Conservation (phyloP, 371 early-diverging fungal species). For the Mortierella sp. region DNA sequence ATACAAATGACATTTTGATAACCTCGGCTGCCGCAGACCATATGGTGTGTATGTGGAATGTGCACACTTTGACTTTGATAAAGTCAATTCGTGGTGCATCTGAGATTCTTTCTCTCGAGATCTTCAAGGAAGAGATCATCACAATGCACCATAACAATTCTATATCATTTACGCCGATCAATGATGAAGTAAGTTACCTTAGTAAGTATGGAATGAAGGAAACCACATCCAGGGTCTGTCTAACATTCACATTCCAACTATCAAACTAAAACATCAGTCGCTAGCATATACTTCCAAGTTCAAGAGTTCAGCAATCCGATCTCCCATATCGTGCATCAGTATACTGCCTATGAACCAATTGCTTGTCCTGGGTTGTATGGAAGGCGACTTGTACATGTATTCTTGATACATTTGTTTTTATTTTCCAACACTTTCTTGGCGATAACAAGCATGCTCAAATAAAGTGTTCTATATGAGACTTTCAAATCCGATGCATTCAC, state of each 20-base stretch:
- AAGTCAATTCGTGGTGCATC: constrained; percentile 69
- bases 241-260: neutral
- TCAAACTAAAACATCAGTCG: constrained; percentile 56
- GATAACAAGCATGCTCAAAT: neutral
- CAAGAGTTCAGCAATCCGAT: constrained; percentile 72
- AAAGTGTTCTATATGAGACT: neutral
- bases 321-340: constrained; percentile 70
- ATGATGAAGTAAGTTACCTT: constrained; percentile 68
- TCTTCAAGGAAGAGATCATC: constrained; percentile 73
- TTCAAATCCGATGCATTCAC: neutral
- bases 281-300: constrained; percentile 77
- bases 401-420: constrained; percentile 47
- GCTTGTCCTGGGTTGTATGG: constrained; percentile 70
- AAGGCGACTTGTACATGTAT: constrained; percentile 75
- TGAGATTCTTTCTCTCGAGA: constrained; percentile 66
- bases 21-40: constrained; percentile 77
- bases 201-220: neutral
- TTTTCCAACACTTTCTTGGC: neutral
- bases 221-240: neutral
- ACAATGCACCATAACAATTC: constrained; percentile 74
- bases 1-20: constrained; percentile 69
- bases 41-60: constrained; percentile 74
- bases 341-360: constrained; percentile 74
- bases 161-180: constrained; percentile 74
- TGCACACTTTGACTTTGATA: constrained; percentile 63